phyloP scores from a whole-genome alignment of 108 stramenopile species.

The Nannochloropsis salina region DNA sequence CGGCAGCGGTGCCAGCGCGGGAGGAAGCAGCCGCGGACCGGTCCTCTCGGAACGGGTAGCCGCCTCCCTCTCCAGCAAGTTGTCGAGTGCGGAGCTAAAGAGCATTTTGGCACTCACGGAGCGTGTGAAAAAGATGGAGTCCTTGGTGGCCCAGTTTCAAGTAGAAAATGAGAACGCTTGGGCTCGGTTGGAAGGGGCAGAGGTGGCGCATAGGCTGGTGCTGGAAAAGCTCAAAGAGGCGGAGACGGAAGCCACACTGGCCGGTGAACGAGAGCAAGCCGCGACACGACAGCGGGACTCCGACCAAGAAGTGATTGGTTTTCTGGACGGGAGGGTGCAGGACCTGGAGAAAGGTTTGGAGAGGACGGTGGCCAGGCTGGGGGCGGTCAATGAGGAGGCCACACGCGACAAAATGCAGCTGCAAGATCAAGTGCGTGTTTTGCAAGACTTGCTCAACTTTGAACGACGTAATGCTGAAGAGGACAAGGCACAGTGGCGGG shows the following conservation, averaged over 20 bases:
- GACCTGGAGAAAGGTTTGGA: not conserved
- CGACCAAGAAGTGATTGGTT: not conserved
- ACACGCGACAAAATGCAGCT: not conserved
- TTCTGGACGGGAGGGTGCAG: not conserved
- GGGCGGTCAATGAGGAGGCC: not conserved
- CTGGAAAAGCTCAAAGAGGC: not conserved
- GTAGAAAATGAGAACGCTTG: not conserved
- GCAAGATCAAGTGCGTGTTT: not conserved
- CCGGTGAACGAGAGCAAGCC: not conserved
- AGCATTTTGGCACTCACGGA: not conserved
- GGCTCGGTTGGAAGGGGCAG: not conserved
- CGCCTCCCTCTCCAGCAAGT: not conserved
- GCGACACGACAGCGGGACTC: not conserved
- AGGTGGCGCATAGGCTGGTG: not conserved
- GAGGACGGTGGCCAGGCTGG: not conserved
- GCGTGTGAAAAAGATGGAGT: constrained; percentile 1
- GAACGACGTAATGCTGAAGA: not conserved
- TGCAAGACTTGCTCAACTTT: constrained; percentile 6
- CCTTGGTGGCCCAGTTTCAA: not conserved
- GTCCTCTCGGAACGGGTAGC: not conserved
- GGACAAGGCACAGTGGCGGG: not conserved
- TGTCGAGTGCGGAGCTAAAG: constrained; percentile 2
- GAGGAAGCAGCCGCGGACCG: not conserved
- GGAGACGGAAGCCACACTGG: not conserved
- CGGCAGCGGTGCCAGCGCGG: not conserved